A percentile compares a stretch with the other conserved stretches of the same genome.
These are phyloP conservation scores for Fusarium dlaminii DNA, from an alignment of 2,329 filamentous ascomycete genomes.

Conservation along the genomic window DNA sequence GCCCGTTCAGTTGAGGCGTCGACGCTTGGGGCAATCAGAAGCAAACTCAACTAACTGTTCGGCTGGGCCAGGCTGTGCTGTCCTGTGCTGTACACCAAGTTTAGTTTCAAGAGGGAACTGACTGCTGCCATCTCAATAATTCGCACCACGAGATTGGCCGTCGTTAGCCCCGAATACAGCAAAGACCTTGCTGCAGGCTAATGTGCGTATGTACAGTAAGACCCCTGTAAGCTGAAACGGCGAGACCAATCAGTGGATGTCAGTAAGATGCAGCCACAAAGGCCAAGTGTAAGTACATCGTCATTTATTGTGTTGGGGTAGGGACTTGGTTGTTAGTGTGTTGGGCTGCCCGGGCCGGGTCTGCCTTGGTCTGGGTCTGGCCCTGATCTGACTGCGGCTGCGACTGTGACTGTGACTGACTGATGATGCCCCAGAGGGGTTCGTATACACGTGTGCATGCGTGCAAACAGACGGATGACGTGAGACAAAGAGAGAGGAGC, in stretches of 20 bases:
- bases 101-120: not conserved
- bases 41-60: not conserved
- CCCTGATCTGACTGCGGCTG: not conserved
- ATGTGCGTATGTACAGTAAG: not conserved
- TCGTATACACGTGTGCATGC: not conserved
- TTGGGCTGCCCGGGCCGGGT: not conserved
- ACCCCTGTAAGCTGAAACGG: conserved; percentile 21
- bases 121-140: not conserved
- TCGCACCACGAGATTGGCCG: not conserved
- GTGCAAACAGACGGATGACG: not conserved
- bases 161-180: not conserved
- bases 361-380: not conserved
- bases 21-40: not conserved
- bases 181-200: not conserved
- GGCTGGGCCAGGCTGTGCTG: conserved; percentile 2
- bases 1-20: conserved; percentile 20
- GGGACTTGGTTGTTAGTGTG: not conserved
- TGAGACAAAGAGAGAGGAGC: conserved; percentile 1
- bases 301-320: not conserved
- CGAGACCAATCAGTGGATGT: conserved; percentile 5
- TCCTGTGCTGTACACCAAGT: conserved; percentile 4
- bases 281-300: not conserved
- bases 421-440: not conserved
- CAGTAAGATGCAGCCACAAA: conserved; percentile 6
- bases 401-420: not conserved